phyloP scores from a whole-genome alignment of 768 basidiomycete genomes.

The Boletus pseudopeckii region DNA sequence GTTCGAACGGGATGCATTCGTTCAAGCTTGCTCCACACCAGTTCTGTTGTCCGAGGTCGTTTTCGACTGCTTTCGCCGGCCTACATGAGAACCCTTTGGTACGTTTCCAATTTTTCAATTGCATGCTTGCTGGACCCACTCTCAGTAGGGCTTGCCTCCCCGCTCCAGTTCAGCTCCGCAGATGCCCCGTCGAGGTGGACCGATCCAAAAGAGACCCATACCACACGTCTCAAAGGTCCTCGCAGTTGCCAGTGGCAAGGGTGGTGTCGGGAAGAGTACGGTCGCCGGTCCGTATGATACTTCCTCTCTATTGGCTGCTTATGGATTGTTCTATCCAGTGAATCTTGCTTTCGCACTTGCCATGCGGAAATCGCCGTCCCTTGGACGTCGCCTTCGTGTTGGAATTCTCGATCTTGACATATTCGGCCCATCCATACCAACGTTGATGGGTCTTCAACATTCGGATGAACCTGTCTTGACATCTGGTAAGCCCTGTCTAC shows the following conservation, averaged over 20 bases:
- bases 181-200: constrained; percentile 56
- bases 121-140: constrained; percentile 11
- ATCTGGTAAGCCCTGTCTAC: constrained; percentile 42
- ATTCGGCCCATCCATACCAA: constrained; percentile 92
- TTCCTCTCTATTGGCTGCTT: not conserved
- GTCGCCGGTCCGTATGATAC: constrained; percentile 62
- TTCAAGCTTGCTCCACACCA: constrained; percentile 8
- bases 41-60: constrained; percentile 4
- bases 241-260: constrained; percentile 89
- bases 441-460: constrained; percentile 83
- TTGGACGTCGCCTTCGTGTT: constrained; percentile 52
- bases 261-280: constrained; percentile 95
- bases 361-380: constrained; percentile 34
- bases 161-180: constrained; percentile 45
- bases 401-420: constrained; percentile 94
- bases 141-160: constrained; percentile 33
- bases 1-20: not conserved
- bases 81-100: constrained; percentile 60
- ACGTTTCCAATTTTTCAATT: constrained; percentile 10
- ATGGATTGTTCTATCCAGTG: constrained; percentile 40
- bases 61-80: constrained; percentile 13
- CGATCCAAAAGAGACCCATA: constrained; percentile 53
- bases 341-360: constrained; percentile 80
- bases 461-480: constrained; percentile 78
- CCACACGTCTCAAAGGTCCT: constrained; percentile 78